These are phyloP conservation scores for Martensiomyces pterosporus DNA, from an alignment of 192 early-diverging fungal species.

Conservation along the genomic window DNA sequence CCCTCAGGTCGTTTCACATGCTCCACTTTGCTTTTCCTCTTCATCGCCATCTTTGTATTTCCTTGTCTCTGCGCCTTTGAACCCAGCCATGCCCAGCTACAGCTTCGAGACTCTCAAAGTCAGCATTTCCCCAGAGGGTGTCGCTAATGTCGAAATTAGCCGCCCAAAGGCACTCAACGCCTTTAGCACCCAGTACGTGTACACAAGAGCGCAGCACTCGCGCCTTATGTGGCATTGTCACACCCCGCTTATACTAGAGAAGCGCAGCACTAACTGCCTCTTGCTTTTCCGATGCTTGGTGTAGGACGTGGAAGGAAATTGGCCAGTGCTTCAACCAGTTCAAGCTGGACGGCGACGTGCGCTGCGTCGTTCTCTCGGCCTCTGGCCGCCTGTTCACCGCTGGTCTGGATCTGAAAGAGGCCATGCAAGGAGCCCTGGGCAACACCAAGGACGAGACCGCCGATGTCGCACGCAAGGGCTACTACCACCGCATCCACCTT, in stretches of 20 bases:
- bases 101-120: conserved; percentile 61
- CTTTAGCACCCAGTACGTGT: conserved; percentile 64
- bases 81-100: conserved; percentile 18
- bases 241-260: no score
- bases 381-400: conserved; percentile 79
- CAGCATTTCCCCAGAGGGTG: conserved; percentile 52
- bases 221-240: no score
- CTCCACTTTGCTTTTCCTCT: no score
- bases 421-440: conserved; percentile 8
- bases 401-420: conserved; percentile 77
- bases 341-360: conserved; percentile 59
- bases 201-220: no score
- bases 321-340: conserved; percentile 57
- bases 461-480: conserved; percentile 39
- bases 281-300: no score
- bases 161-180: conserved; percentile 81
- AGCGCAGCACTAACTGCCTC: no score
- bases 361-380: conserved; percentile 74
- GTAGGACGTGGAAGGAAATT: conserved; percentile 68
- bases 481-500: conserved; percentile 48
- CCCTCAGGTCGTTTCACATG: conserved; percentile 8
- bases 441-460: neutral
- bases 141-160: conserved; percentile 81
- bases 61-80: neutral
- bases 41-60: neutral